Evolutionary conservation across 78 protist genomes (phyloP), one percentile per base, ranked within the genome.

Genomic region (Dictyostelium firmibasis): DNA sequence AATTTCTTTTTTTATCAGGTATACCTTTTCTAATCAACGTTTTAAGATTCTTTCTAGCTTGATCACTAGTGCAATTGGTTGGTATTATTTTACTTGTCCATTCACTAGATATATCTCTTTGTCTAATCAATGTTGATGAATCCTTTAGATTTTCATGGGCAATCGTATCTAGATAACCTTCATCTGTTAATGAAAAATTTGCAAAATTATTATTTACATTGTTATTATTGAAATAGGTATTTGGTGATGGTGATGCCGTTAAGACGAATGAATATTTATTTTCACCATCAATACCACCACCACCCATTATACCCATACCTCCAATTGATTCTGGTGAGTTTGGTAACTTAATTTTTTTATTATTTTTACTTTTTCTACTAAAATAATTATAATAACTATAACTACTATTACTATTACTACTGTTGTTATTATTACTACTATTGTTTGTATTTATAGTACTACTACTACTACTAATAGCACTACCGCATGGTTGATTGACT

Each of bases 31-130:
- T 75, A 29, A 88, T 60, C 2, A 78, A 10, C 27, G 70, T 44
- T 83, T 88, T 88, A 2, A 88, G 33, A n/a, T 79, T 78, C 4
- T 53, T 79, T 64, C 93, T 27, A 23, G 93, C 93, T 14, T 76
- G 50, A 18, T 44, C 41, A 27, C 35, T 25, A 2, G 38, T 70
- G 14, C 38, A 25, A 72, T 31, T 72, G 23, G 16, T 16, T 31
- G 36, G 36, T 72, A 72, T 72, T 9, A 14, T 31, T 33, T 16
- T 31, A 18, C 23, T 72, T 27, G 36, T 33, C 79, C 79, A 72
- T 72, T 16, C n/a, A 29, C 35, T 16, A 5, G 79, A 72, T 33
- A 72, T 72, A 10, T 72, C 79, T 72, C 43, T 72, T 31, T 72
- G 79, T 72, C 43, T 72, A 16, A 33, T 18, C 13, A 72, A 72